These are phyloP conservation scores for Lactarius evosmus DNA, from an alignment of 768 basidiomycete species.

Conservation along the genomic window DNA sequence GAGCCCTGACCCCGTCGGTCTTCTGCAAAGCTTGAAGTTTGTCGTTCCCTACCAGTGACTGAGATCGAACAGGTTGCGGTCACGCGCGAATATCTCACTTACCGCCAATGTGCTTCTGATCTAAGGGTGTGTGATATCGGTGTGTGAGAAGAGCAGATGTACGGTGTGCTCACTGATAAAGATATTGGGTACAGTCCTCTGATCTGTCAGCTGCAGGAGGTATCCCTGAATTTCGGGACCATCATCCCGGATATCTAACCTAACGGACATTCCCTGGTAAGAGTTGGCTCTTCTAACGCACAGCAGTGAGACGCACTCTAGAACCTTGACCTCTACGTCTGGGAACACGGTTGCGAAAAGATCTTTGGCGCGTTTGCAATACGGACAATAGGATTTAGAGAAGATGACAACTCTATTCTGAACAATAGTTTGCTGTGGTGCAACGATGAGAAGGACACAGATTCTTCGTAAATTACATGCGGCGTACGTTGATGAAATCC, in stretches of 20 bases:
- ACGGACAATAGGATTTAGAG: constrained; percentile 42
- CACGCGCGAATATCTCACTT: constrained; percentile 18
- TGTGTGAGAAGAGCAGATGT: neutral
- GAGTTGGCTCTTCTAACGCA: neutral
- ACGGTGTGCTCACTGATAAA: constrained; percentile 58
- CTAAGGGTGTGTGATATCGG: constrained; percentile 32
- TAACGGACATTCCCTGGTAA: constrained; percentile 28
- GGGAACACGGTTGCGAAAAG: constrained; percentile 37
- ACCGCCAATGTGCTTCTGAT: constrained; percentile 56
- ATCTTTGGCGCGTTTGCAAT: constrained; percentile 42
- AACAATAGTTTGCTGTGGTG: constrained; percentile 34
- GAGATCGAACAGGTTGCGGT: too few relatives aligned
- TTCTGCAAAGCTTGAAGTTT: constrained; percentile 22
- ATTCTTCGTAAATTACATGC: neutral
- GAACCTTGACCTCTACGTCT: constrained; percentile 34
- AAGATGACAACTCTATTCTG: constrained; percentile 42
- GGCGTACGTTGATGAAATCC: constrained; percentile 43
- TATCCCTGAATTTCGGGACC: constrained; percentile 64
- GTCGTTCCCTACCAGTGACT: constrained; percentile 20
- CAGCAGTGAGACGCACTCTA: constrained; percentile 35
- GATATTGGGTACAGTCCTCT: constrained; percentile 71
- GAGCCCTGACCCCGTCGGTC: constrained; percentile 17
- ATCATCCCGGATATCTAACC: constrained; percentile 59
- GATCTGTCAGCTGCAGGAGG: constrained; percentile 58
- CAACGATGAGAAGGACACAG: neutral